Base-by-base conservation (phyloP, 2,329 filamentous ascomycete genomes). In the Colletotrichum falcatum region DNA sequence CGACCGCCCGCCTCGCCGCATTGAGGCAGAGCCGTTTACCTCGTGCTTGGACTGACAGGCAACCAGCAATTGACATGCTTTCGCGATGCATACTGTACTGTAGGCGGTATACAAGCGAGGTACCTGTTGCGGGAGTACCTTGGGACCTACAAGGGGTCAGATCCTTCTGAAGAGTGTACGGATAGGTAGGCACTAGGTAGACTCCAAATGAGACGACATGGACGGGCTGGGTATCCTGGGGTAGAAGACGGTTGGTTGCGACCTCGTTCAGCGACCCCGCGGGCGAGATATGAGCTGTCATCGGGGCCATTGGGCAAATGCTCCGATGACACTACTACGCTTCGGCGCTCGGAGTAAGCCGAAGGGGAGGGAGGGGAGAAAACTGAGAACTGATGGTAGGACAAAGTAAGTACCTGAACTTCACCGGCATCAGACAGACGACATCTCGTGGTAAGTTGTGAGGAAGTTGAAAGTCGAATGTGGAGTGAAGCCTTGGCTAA, bases 271-370 rank as follows among this genome's bases (percentile, higher is more conserved):
- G 49, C 58, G 49, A 55, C 55, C 59, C 54, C 30, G 28, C 58
- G 33, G 58, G 26, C 42, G 48, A 60, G 23, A 55, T 58, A 30
- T 67, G 67, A 61, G 63, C 56, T 67, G 63, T 70, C 63, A 70
- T 39, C 64, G 28, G 49, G 3, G n/a, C n/a, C 23, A 55, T 51
- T 35, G 23, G 20, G 23, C 8, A 48, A 14, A 37, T 30, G 18
- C 18, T 62, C 35, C 46, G 58, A 63, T 59, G 23, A 46, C 46
- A 56, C 44, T 48, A 46, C 12, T 46, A 28, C 42, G 44, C 53
- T 60, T 68, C 65, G 53, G 59, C 35, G 37, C 18, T 60, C 64
- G 68, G 30, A 58, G 37, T 39, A 70, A 53, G 35, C 37, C 37
- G 42, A 16, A 20, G 3, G 9, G 35, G 44, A 14, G 3, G 11